Conservation (phyloP, 345 rosid species). For the Populus alba region DNA sequence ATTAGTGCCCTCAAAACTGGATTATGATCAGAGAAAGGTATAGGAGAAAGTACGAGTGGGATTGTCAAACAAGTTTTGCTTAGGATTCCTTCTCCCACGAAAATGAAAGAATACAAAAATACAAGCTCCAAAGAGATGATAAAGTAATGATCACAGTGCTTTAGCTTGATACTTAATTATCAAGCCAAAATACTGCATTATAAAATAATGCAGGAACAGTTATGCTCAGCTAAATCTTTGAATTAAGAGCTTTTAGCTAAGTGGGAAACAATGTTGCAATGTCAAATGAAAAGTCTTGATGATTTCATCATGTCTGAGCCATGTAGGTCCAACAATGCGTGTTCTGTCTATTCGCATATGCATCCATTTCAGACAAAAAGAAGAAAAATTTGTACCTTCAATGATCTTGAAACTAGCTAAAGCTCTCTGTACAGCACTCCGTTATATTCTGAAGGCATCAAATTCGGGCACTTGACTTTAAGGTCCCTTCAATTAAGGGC, state of each 20-base stretch:
- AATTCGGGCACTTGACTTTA: not conserved
- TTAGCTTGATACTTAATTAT: not conserved
- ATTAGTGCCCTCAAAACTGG: constrained; percentile 13
- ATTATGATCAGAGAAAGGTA: constrained; percentile 40
- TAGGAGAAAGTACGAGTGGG: constrained; percentile 9
- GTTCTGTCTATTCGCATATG: not conserved
- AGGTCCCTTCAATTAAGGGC: not conserved
- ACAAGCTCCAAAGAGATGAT: not conserved
- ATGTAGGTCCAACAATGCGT: not conserved
- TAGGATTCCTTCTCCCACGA: constrained; percentile 8
- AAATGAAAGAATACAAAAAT: constrained; percentile 1
- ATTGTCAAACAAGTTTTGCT: constrained; percentile 17
- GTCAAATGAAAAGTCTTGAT: not conserved
- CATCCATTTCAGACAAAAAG: constrained; percentile 12
- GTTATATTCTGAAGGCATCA: not conserved
- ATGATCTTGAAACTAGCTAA: constrained; percentile 4
- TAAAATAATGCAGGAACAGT: not conserved
- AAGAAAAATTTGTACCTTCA: not conserved
- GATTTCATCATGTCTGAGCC: constrained; percentile 1
- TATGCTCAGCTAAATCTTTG: not conserved
- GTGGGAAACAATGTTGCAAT: constrained; percentile 1
- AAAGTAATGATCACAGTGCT: not conserved
- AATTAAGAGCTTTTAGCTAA: not conserved
- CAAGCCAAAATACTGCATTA: too few relatives aligned
- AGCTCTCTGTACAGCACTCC: not conserved